These are phyloP conservation scores for Phanerochaete carnosa DNA, from an alignment of 768 basidiomycete genomes.

Conservation along the genomic window DNA sequence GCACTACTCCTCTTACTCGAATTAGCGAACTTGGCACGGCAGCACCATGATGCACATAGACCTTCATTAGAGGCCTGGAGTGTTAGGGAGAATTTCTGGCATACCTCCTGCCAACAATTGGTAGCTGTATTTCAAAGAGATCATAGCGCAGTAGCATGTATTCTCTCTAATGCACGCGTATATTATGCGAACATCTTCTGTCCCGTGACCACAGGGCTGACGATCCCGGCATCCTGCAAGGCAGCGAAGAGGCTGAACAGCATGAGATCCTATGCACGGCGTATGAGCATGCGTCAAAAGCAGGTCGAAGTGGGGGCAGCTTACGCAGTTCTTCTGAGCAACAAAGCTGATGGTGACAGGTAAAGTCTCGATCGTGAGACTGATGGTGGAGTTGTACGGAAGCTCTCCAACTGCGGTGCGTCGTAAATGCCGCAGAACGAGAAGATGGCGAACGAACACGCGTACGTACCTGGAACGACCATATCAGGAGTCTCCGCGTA, in stretches of 20 bases:
- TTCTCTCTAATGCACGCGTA: too few species aligned
- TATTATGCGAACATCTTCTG: not conserved
- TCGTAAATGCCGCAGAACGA: not conserved
- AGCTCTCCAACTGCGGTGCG: slow-evolving; percentile 21
- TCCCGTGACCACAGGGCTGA: not conserved
- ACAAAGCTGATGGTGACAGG: slow-evolving; percentile 28
- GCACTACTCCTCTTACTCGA: too few species aligned
- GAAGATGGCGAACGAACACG: not conserved
- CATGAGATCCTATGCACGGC: slow-evolving; percentile 21
- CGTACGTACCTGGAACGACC: slow-evolving; percentile 29
- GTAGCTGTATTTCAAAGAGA: too few species aligned
- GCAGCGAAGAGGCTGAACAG: slow-evolving; percentile 25
- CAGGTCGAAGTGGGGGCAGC: not conserved
- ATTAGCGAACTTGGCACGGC: too few species aligned
- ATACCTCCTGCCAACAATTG: too few species aligned
- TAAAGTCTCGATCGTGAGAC: slow-evolving; percentile 21
- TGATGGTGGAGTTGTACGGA: slow-evolving; percentile 28
- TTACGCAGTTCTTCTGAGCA: slow-evolving; percentile 25
- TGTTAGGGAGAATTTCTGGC: too few species aligned
- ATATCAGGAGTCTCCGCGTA: slow-evolving; percentile 26
- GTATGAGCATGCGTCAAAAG: not conserved
- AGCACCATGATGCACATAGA: too few species aligned
- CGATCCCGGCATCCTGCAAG: slow-evolving; percentile 20
- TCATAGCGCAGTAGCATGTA: too few species aligned
- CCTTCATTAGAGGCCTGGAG: too few species aligned